Conservation (phyloP, 768 basidiomycete genomes). For the Saitozyma podzolica region DNA sequence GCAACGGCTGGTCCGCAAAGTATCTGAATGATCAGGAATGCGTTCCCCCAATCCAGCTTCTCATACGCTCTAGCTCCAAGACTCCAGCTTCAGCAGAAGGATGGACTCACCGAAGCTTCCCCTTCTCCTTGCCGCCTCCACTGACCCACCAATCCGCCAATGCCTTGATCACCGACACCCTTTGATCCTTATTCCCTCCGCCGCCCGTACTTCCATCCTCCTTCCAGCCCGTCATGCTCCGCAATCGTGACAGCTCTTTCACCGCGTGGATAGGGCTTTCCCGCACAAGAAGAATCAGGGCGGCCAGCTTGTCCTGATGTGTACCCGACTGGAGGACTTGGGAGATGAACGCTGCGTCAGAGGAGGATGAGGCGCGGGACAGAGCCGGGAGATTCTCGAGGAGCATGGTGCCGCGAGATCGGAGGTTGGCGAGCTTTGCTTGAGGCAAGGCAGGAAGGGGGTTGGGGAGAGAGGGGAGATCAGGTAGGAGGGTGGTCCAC, state of each 20-base stretch:
- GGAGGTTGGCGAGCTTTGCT: slow-evolving; percentile 39
- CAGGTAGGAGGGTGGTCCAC: slow-evolving; percentile 33
- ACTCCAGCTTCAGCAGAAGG: background rate
- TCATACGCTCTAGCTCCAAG: background rate
- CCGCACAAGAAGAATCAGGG: slow-evolving; percentile 84
- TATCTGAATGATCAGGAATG: slow-evolving; percentile 60
- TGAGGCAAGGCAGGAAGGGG: slow-evolving; percentile 29
- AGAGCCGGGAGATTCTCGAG: slow-evolving; percentile 25
- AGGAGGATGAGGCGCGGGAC: slow-evolving; percentile 54
- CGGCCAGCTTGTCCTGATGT: slow-evolving; percentile 85
- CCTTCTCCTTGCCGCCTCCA: slow-evolving; percentile 81
- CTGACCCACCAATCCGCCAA: slow-evolving; percentile 92
- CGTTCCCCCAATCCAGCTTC: background rate
- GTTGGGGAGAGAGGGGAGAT: slow-evolving; percentile 19
- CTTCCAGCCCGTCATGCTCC: slow-evolving; percentile 72
- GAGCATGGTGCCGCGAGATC: slow-evolving; percentile 34
- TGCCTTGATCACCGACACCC: slow-evolving; percentile 83
- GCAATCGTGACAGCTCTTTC: slow-evolving; percentile 73
- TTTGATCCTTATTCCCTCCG: slow-evolving; percentile 70
- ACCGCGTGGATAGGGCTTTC: slow-evolving; percentile 82
- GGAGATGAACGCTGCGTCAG: slow-evolving; percentile 77
- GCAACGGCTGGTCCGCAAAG: slow-evolving; percentile 81
- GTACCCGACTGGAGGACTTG: slow-evolving; percentile 87
- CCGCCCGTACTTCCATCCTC: slow-evolving; percentile 59
- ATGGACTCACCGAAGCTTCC: slow-evolving; percentile 75